phyloP scores from a whole-genome alignment of 148 eudicot species.

The Camellia sinensis region DNA sequence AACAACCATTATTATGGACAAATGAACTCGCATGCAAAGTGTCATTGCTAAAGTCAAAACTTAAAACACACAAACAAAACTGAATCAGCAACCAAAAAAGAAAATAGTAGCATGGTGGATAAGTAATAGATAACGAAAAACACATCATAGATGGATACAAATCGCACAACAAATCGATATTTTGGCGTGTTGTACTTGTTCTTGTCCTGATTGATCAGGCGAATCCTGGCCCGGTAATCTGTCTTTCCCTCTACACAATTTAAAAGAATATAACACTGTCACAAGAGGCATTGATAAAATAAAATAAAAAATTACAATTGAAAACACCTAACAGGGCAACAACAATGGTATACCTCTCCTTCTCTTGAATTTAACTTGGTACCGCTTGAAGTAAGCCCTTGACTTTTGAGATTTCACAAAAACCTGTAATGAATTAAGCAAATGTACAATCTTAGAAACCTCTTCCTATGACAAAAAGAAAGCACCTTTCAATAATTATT shows the following conservation, averaged over 20 bases:
- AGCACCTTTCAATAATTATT: not conserved
- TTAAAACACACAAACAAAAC: not conserved
- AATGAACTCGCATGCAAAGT: not conserved
- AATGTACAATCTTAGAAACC: not conserved
- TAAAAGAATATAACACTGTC: not conserved
- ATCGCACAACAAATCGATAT: conserved; percentile 73
- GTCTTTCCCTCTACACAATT: conserved; percentile 55
- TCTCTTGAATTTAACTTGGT: conserved; percentile 74
- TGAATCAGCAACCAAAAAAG: not conserved
- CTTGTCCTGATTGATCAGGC: conserved; percentile 81
- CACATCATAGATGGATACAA: conserved; percentile 39
- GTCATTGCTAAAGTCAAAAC: not conserved
- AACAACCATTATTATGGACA: not conserved
- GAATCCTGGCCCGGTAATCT: conserved; percentile 57
- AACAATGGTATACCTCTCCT: conserved; percentile 39
- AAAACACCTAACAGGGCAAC: not conserved
- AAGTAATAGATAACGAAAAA: not conserved
- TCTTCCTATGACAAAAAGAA: not conserved
- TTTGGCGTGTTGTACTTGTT: conserved; percentile 83
- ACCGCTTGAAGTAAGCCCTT: conserved; percentile 65
- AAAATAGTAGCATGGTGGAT: not conserved
- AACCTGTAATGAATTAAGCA: conserved; percentile 21
- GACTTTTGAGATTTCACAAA: conserved; percentile 63
- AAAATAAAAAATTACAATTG: not conserved
- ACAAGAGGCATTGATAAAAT: not conserved